Base-by-base conservation (phyloP, 805 yeast species). In the Wickerhamiella bombiphila region DNA sequence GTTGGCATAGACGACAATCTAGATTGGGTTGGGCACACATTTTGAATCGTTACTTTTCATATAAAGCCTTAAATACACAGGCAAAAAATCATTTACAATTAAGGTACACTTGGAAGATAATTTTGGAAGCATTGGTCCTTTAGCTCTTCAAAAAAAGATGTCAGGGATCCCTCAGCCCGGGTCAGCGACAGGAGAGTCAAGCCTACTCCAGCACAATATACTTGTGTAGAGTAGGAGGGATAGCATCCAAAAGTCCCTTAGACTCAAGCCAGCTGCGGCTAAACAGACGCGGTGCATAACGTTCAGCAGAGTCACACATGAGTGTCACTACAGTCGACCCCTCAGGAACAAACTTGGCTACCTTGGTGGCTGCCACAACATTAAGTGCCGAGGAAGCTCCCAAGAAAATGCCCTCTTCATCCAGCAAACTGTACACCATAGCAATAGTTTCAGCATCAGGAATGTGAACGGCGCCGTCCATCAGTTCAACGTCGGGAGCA, bases 311-410 rank as follows among this genome's bases (percentile, higher is more conserved):
- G 55, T 86, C 96, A 36, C 91, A 80, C 44, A 86, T 63, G n/a
- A 86, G 68, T 0, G 96, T 86, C 22, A 81, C 95, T 19, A 86
- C 79, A 43, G 81, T 85, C 22, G 74, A 73, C 49, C 80, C 83
- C 2, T 94, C 94, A 9, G 66, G 66, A 37, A 83, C 66, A 5
- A 61, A 53, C 57, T 74, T 58, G 2, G 95, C 94, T 15, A 81
- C 75, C 53, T 74, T 71, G 32, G 68, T 65, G 13, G 96, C 95
- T 22, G 94, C 95, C 32, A 74, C 93, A 32, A 85, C 95, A 52
- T 86, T 86, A 52, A 86, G 65, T 13, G 91, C 91, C 32, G 86
- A 76, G 2, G 95, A 83, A 34, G 94, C 94, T 17, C 96, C 96
- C 3, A 85, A 65, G 51, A 75, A 86, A 34, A 86, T 64, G 3